A percentile compares a stretch with the other conserved stretches of the same genome.
phyloP scores from a whole-genome alignment of 495 filamentous ascomycete genomes.

The Apodospora peruviana region DNA sequence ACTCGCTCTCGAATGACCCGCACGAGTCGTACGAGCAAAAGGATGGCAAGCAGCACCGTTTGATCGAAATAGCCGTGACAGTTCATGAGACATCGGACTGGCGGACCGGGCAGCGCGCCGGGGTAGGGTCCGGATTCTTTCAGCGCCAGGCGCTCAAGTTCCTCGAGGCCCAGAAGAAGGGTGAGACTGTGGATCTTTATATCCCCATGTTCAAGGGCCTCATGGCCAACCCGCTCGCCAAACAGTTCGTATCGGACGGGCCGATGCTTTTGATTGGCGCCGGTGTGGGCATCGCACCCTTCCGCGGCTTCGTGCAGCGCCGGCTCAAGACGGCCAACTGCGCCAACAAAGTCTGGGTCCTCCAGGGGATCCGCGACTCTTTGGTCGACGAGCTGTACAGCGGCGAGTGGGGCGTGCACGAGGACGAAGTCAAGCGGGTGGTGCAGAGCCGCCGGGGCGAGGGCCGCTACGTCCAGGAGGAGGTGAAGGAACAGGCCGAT shows the following conservation, averaged over 20 bases:
- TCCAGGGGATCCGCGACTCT: conserved; percentile 92
- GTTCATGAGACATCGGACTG: conserved; percentile 84
- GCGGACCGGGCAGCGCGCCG: conserved; percentile 61
- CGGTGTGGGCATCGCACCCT: conserved; percentile 93
- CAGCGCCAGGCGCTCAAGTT: conserved; percentile 70
- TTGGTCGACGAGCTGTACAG: conserved; percentile 91
- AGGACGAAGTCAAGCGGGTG: conserved; percentile 86
- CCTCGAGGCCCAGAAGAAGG: conserved; percentile 56
- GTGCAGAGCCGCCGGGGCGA: conserved; percentile 78
- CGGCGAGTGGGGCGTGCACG: conserved; percentile 93
- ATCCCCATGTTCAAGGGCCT: conserved; percentile 96
- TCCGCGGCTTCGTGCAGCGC: conserved; percentile 94
- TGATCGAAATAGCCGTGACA: conserved; percentile 92
- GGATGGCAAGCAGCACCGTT: conserved; percentile 65
- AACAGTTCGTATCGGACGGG: conserved; percentile 81
- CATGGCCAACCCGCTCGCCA: conserved; percentile 95
- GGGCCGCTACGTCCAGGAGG: conserved; percentile 81
- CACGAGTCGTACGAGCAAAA: conserved; percentile 68
- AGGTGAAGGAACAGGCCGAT: conserved; percentile 80
- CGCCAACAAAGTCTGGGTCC: conserved; percentile 98
- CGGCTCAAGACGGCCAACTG: conserved; percentile 93
- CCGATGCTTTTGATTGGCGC: conserved; percentile 97
- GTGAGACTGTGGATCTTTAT: conserved; percentile 56
- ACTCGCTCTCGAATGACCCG: conserved; percentile 94
- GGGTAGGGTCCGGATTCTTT: conserved; percentile 77